Evolutionary conservation across 495 filamentous ascomycete genomes (phyloP), one percentile per base, ranked within the genome.

Genomic region (Penicillium goetzii): DNA sequence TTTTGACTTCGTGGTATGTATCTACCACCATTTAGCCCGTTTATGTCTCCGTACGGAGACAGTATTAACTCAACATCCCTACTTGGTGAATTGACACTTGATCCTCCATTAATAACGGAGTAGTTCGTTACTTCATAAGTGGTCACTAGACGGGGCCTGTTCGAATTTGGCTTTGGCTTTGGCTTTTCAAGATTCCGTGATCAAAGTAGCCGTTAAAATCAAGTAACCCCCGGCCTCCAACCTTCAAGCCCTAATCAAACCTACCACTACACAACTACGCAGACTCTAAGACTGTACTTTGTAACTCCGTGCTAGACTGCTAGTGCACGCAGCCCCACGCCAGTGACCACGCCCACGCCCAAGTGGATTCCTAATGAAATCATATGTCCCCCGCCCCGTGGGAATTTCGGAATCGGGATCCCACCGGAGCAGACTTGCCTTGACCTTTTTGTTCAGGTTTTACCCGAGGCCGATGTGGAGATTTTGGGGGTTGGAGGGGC

Each of bases 391-490:
- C 15, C 10, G 3, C 43, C 14, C 12, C 47, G 21, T 47, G 17
- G 26, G 32, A 34, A 15, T 12, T 51, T 54, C 60, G 64, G 56
- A 55, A 51, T 63, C 64, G 64, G 64, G 54, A 66, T 66, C 51
- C 55, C 50, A 51, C 34, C 64, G 59, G 52, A 34, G 25, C 17
- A 49, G 32, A 17, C 30, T 21, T 59, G 17, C 19, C 30, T 25
- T 30, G 11, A 23, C 25, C 26, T 7, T 21, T 32, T 25, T 55
- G 25, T 11, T 33, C 14, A 25, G 21, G 21, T 60, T 60, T 53
- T 63, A 59, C 19, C 58, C 58, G 45, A 19, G 49, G 60, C 56
- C 64, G 64, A 66, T 63, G 64, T 66, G 64, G 64, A 36, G 64
- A 55, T 53, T 19, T 51, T 26, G 49, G 21, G 23, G 45, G 6